Evolutionary conservation across 352 stramenopile genomes (phyloP).

Genomic region (Sclerospora graminicola): DNA sequence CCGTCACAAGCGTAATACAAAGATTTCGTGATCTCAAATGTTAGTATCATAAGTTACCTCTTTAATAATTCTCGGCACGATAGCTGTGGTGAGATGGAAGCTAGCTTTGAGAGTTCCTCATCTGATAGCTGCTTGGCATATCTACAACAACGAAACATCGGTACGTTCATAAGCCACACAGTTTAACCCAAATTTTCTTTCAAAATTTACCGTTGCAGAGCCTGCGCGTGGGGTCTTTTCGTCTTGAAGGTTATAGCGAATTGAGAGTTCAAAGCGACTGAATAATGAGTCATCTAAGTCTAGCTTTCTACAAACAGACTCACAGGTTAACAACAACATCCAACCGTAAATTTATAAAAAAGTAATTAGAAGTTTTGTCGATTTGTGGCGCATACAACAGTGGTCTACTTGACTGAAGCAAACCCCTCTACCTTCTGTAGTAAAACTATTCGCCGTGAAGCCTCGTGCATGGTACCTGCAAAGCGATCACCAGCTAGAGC

Average conservation of each 20-base stretch:
- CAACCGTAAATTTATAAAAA: too few relatives aligned
- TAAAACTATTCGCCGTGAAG: conserved; percentile 84
- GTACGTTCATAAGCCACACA: not conserved
- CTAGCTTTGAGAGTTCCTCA: conserved; percentile 69
- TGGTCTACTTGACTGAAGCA: conserved; percentile 86
- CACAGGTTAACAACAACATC: conserved; percentile 1
- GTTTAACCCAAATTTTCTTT: not conserved
- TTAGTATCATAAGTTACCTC: conserved; percentile 38
- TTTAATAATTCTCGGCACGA: conserved; percentile 92
- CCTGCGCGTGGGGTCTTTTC: too few relatives aligned
- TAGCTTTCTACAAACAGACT: conserved; percentile 62
- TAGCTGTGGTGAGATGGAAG: conserved; percentile 66
- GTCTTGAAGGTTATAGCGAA: conserved; percentile 87
- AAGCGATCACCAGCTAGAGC: conserved; percentile 85
- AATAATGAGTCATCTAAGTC: conserved; percentile 89
- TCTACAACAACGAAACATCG: conserved; percentile 14
- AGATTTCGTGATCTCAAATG: not conserved
- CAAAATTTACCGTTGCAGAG: conserved; percentile 71
- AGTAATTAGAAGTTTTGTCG: conserved; percentile 21
- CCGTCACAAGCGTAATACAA: too few relatives aligned
- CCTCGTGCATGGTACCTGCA: too few relatives aligned
- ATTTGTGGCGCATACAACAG: conserved; percentile 89
- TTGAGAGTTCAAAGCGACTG: conserved; percentile 89
- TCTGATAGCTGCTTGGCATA: conserved; percentile 85
- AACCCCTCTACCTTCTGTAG: conserved; percentile 91